These are phyloP conservation scores for Pleochaeta shiraiana DNA, from an alignment of 2,329 filamentous ascomycete genomes.

Conservation along the genomic window DNA sequence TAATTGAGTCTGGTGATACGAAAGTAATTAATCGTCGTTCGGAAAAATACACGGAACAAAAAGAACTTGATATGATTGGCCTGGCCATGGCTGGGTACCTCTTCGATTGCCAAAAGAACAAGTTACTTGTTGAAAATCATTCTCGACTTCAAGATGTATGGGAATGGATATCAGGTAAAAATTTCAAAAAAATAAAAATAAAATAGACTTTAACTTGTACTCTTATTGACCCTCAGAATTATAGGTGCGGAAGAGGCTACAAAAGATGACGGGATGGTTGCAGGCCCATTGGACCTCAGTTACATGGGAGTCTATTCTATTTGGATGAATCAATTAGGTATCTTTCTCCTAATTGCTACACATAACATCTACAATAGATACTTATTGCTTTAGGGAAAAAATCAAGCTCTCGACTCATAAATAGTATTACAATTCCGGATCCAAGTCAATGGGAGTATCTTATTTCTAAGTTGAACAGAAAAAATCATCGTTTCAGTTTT, in stretches of 20 bases:
- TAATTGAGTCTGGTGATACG: constrained; percentile 10
- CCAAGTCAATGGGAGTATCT: constrained; percentile 34
- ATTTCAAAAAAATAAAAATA: background rate
- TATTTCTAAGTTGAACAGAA: constrained; percentile 41
- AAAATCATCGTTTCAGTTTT: constrained; percentile 37
- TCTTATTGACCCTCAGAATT: background rate
- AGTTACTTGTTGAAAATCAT: constrained; percentile 44
- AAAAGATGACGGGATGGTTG: constrained; percentile 45
- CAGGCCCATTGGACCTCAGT: constrained; percentile 45
- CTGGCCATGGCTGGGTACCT: constrained; percentile 39
- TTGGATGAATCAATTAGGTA: constrained; percentile 48
- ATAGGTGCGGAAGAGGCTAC: constrained; percentile 39
- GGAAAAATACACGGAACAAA: constrained; percentile 5
- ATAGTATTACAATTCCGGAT: constrained; percentile 24
- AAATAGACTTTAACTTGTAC: too few relatives aligned
- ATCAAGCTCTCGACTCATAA: constrained; percentile 25
- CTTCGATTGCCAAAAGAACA: constrained; percentile 42
- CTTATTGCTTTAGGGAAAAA: constrained; percentile 23
- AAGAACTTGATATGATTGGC: constrained; percentile 25
- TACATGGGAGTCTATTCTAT: constrained; percentile 54
- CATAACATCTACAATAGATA: too few relatives aligned
- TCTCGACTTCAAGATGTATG: constrained; percentile 60
- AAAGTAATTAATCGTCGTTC: constrained; percentile 11
- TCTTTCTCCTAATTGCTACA: too few relatives aligned
- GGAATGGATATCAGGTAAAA: constrained; percentile 46